These are phyloP conservation scores for Eimeria falciformis DNA, from an alignment of 169 alveolate genomes.

Conservation along the genomic window DNA sequence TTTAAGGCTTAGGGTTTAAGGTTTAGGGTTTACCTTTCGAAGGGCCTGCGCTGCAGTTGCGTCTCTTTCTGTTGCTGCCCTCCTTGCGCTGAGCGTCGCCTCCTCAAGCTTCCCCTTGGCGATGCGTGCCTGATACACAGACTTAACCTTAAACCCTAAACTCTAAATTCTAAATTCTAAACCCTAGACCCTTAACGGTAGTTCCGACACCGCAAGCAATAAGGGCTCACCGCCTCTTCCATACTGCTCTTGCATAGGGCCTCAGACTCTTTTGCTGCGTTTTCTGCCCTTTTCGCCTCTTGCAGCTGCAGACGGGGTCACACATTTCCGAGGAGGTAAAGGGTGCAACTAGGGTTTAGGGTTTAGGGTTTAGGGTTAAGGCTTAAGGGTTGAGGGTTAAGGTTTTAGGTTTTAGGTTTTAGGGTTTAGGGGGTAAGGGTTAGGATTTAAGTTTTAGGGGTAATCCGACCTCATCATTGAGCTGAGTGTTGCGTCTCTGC, in stretches of 20 bases:
- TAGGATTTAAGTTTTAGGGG: background rate
- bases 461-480: background rate
- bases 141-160: slow-evolving; percentile 4
- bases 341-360: background rate
- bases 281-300: background rate
- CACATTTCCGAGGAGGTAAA: no score
- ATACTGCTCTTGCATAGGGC: background rate
- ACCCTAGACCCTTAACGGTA: background rate
- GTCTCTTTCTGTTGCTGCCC: slow-evolving; percentile 11
- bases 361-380: background rate
- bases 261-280: background rate
- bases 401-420: background rate
- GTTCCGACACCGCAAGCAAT: background rate
- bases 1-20: slow-evolving; percentile 3
- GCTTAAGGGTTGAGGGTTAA: background rate
- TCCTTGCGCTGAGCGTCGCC: background rate
- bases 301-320: background rate
- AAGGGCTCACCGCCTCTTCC: slow-evolving; percentile 8
- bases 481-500: background rate
- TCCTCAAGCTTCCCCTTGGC: background rate
- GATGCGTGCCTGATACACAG: background rate
- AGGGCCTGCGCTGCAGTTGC: background rate
- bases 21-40: slow-evolving; percentile 26
- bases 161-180: slow-evolving; percentile 26
- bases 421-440: background rate